Conservation (phyloP, 2,329 filamentous ascomycete species). For the Pseudogymnoascus sp. region DNA sequence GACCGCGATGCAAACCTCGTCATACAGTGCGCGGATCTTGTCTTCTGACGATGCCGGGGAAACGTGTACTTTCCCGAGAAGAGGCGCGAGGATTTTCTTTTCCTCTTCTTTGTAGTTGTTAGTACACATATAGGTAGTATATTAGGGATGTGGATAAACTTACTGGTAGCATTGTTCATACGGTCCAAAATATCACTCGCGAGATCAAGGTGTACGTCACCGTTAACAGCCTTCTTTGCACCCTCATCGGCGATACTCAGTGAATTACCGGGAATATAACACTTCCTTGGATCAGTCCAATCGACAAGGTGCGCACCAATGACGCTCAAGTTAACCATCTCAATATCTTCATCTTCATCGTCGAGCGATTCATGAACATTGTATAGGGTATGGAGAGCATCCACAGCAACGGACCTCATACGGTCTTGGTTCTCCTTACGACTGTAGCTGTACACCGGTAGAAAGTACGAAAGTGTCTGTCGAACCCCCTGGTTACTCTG, state of each 20-base stretch:
- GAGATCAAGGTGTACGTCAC: constrained; percentile 72
- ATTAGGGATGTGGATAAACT: constrained; percentile 26
- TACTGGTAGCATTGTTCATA: constrained; percentile 59
- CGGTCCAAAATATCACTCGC: constrained; percentile 70
- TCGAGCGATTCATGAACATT: constrained; percentile 64
- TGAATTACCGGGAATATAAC: constrained; percentile 40
- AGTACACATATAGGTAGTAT: constrained; percentile 17
- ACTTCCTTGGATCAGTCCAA: constrained; percentile 91
- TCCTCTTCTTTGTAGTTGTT: constrained; percentile 59
- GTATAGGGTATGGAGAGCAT: constrained; percentile 66
- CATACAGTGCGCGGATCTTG: constrained; percentile 49
- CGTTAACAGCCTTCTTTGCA: constrained; percentile 57
- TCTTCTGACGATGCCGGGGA: constrained; percentile 55
- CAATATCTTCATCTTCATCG: constrained; percentile 64
- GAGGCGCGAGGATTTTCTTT: constrained; percentile 67
- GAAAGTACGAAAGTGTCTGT: constrained; percentile 85
- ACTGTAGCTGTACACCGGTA: constrained; percentile 89
- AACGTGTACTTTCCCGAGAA: constrained; percentile 77
- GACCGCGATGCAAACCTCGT: constrained; percentile 51
- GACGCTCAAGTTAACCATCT: constrained; percentile 69
- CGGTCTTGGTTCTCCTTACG: constrained; percentile 72
- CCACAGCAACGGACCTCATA: constrained; percentile 66
- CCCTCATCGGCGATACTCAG: constrained; percentile 40
- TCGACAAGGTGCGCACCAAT: constrained; percentile 80
- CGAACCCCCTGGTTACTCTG: constrained; percentile 71